phyloP scores from a whole-genome alignment of 345 rosid genomes.

The Arabidopsis thaliana region TAIR10.1 NC_003070.9:10986001-10986500 shows the following conservation, averaged over 20 bases:
- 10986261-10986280: background rate
- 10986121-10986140: slow-evolving; percentile 32
- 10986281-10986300: slow-evolving; percentile 7
- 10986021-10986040: background rate
- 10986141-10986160: background rate
- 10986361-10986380: background rate
- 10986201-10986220: background rate
- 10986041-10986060: background rate
- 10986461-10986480: background rate
- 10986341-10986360: background rate
- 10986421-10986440: background rate
- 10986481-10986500: background rate
- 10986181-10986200: background rate
- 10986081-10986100: slow-evolving; percentile 21
- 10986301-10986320: background rate
- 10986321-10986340: background rate
- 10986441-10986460: background rate
- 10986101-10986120: slow-evolving; percentile 37
- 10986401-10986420: background rate
- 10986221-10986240: background rate
- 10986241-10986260: background rate
- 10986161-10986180: slow-evolving; percentile 6
- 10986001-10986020: slow-evolving; percentile 63
- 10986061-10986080: slow-evolving; percentile 28
- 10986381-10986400: no score